Evolutionary conservation across 2,329 filamentous ascomycete genomes (phyloP).

Genomic region (Colletotrichum neosansevieriae): DNA sequence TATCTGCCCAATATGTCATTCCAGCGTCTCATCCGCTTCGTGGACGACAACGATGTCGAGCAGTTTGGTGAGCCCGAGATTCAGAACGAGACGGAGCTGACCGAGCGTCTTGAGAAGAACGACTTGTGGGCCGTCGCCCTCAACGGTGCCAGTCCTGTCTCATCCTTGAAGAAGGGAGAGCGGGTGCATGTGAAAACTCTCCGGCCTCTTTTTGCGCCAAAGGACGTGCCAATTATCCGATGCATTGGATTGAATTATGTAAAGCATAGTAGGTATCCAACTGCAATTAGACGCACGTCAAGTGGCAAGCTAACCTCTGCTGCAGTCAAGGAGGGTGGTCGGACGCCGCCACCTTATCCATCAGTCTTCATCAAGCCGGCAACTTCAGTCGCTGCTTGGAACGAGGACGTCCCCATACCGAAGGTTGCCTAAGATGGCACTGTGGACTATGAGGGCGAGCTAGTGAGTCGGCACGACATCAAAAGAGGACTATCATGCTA

Average conservation of each 20-base stretch:
- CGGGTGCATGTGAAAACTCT: constrained; percentile 49
- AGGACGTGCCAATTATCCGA: constrained; percentile 51
- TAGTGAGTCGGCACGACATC: constrained; percentile 45
- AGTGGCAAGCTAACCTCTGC: background rate
- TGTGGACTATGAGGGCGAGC: constrained; percentile 64
- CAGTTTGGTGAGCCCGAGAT: constrained; percentile 51
- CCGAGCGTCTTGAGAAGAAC: constrained; percentile 42
- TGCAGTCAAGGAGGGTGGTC: constrained; percentile 63
- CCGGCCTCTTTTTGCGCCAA: constrained; percentile 46
- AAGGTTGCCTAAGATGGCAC: constrained; percentile 59
- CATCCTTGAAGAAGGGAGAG: constrained; percentile 43
- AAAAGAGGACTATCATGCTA: background rate
- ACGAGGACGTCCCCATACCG: constrained; percentile 57
- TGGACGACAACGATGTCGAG: constrained; percentile 48
- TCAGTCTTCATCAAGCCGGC: constrained; percentile 65
- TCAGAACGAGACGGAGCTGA: constrained; percentile 45
- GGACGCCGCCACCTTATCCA: constrained; percentile 62
- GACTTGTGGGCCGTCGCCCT: constrained; percentile 48
- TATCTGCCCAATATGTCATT: constrained; percentile 41
- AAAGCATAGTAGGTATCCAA: constrained; percentile 49
- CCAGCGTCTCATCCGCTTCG: constrained; percentile 51
- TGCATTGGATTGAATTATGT: constrained; percentile 54
- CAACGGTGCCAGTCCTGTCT: constrained; percentile 46
- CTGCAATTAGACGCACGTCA: background rate
- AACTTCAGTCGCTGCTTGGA: constrained; percentile 52